A percentile compares a stretch with the other conserved stretches of the same genome.
Conservation (phyloP, 306 rosid genomes). For the Nissolia schottii region DNA sequence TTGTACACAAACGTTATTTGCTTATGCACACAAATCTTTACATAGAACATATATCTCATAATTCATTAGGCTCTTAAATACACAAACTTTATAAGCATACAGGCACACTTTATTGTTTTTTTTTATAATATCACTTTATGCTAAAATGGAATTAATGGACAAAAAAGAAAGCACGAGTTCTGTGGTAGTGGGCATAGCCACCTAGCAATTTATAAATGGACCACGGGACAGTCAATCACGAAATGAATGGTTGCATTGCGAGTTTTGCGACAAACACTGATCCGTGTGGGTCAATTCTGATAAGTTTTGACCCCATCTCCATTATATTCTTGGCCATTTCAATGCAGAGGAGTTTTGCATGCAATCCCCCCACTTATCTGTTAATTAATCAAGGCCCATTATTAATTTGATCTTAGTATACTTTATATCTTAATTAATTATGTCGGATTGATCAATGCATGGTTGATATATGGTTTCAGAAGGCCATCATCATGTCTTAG, state of each 20-base stretch:
- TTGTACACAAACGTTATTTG: too few species aligned
- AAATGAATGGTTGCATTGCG: too few species aligned
- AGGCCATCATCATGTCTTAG: too few species aligned
- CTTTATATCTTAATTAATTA: too few species aligned
- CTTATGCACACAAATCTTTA: too few species aligned
- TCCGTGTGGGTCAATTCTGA: not conserved
- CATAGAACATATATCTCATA: too few species aligned
- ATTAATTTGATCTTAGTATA: not conserved
- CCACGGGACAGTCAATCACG: not conserved
- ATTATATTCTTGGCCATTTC: constrained; percentile 16
- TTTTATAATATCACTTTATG: too few species aligned
- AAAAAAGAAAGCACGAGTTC: not conserved
- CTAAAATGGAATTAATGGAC: not conserved
- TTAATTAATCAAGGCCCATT: not conserved
- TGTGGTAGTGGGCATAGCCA: not conserved
- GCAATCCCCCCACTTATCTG: not conserved
- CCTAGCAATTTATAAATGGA: not conserved
- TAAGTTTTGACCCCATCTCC: not conserved
- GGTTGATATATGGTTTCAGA: not conserved
- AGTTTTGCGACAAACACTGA: not conserved
- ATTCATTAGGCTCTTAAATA: too few species aligned
- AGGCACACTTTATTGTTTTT: too few species aligned
- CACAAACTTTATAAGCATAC: too few species aligned
- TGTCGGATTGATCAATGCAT: constrained; percentile 5
- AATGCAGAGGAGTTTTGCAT: not conserved